Conservation (phyloP, 2,329 filamentous ascomycete genomes). For the Verticillium isaacii region DNA sequence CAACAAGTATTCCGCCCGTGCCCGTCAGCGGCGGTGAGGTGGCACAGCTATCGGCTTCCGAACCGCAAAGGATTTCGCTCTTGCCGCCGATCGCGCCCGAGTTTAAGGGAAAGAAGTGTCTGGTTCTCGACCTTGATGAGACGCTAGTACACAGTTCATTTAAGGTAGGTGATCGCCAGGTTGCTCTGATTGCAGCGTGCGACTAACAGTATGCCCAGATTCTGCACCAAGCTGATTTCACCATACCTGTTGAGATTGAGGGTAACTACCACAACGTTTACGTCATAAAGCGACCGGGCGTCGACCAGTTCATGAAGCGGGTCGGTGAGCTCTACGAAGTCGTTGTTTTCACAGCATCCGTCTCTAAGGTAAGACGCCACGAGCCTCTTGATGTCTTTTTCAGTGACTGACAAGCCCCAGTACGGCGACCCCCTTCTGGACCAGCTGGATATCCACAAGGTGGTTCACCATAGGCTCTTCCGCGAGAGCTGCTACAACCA, state of each 20-base stretch:
- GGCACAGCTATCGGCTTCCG: slow-evolving; percentile 35
- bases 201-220: slow-evolving; percentile 52
- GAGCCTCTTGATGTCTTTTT: slow-evolving; percentile 13
- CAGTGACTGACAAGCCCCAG: slow-evolving; percentile 33
- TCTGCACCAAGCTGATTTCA: slow-evolving; percentile 96
- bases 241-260: slow-evolving; percentile 97
- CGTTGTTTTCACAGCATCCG: slow-evolving; percentile 96
- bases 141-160: slow-evolving; percentile 98
- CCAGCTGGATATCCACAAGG: slow-evolving; percentile 94
- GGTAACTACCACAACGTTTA: slow-evolving; percentile 99
- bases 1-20: slow-evolving; percentile 22
- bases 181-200: neutral
- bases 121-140: slow-evolving; percentile 93
- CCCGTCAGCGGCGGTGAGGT: slow-evolving; percentile 30
- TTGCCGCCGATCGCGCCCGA: slow-evolving; percentile 77
- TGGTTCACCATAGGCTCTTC: slow-evolving; percentile 94
- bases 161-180: slow-evolving; percentile 59
- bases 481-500: slow-evolving; percentile 99
- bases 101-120: slow-evolving; percentile 83
- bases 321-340: slow-evolving; percentile 98
- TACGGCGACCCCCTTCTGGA: slow-evolving; percentile 96
- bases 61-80: slow-evolving; percentile 55
- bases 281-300: slow-evolving; percentile 97
- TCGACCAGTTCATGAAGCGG: slow-evolving; percentile 98
- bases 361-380: slow-evolving; percentile 72